Evolutionary conservation across 495 filamentous ascomycete genomes (phyloP).

Genomic region (Penicillium desertorum): DNA sequence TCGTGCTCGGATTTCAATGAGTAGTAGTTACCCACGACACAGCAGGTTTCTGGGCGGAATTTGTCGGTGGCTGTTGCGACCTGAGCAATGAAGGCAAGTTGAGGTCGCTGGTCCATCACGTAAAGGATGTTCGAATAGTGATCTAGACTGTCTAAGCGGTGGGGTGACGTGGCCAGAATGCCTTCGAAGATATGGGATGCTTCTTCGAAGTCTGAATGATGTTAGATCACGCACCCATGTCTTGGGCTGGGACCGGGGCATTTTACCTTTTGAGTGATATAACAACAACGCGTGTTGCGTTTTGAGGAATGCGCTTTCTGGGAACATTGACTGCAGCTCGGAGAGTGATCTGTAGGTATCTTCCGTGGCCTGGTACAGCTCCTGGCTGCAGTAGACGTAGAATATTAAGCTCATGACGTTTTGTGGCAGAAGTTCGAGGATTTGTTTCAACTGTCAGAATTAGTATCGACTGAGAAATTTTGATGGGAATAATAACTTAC

Average conservation of each 20-base stretch:
- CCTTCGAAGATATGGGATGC: conserved; percentile 82
- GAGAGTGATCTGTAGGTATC: conserved; percentile 65
- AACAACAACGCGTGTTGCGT: conserved; percentile 84
- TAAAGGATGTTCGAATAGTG: conserved; percentile 97
- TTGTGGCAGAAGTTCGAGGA: conserved; percentile 66
- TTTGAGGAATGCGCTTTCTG: conserved; percentile 79
- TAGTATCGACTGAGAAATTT: conserved; percentile 6
- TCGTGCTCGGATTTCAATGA: conserved; percentile 90
- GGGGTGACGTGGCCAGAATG: conserved; percentile 77
- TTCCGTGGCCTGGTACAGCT: conserved; percentile 82
- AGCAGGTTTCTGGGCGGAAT: conserved; percentile 96
- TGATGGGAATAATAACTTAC: conserved; percentile 53
- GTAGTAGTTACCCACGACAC: conserved; percentile 97
- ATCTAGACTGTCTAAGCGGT: conserved; percentile 86
- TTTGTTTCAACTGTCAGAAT: conserved; percentile 52
- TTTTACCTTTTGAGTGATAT: conserved; percentile 78
- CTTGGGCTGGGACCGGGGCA: not conserved
- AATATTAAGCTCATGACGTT: conserved; percentile 94
- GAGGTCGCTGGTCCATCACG: conserved; percentile 81
- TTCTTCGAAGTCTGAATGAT: conserved; percentile 66
- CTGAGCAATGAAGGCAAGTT: conserved; percentile 89
- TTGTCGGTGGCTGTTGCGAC: conserved; percentile 86
- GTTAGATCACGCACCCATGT: not conserved
- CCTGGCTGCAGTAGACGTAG: conserved; percentile 82
- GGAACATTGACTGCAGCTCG: conserved; percentile 79